Evolutionary conservation across 1,284 basidiomycete species (phyloP).

Genomic region (Veloboletus limbatus): DNA sequence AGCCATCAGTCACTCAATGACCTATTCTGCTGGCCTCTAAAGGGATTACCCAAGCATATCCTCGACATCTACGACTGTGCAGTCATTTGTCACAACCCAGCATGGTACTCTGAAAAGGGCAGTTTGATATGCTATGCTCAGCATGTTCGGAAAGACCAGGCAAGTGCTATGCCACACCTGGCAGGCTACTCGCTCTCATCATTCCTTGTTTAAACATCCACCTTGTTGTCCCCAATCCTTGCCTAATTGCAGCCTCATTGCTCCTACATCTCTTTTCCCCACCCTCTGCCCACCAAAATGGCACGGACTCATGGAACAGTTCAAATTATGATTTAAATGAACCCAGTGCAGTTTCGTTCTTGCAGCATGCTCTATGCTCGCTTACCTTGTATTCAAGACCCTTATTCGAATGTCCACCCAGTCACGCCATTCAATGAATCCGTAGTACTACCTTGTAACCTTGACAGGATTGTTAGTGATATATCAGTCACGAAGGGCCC

Average conservation of each 20-base stretch:
- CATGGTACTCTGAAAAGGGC: constrained; percentile 51
- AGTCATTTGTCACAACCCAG: constrained; percentile 47
- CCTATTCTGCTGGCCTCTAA: constrained; percentile 47
- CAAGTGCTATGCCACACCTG: constrained; percentile 43
- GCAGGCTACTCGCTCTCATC: constrained; percentile 49
- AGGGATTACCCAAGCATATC: constrained; percentile 43
- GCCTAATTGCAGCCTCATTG: constrained; percentile 44
- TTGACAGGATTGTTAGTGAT: constrained; percentile 78
- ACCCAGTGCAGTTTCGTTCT: constrained; percentile 47
- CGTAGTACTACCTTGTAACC: constrained; percentile 75
- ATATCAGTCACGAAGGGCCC: constrained; percentile 68
- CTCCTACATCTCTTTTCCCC: constrained; percentile 50
- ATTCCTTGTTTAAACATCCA: constrained; percentile 51
- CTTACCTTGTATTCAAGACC: constrained; percentile 41
- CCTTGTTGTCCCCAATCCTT: constrained; percentile 48
- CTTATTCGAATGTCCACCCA: constrained; percentile 79
- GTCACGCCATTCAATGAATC: constrained; percentile 78
- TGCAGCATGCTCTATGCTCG: constrained; percentile 3
- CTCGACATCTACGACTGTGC: constrained; percentile 54
- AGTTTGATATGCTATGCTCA: constrained; percentile 42
- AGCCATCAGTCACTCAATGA: constrained; percentile 51
- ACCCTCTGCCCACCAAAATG: constrained; percentile 57
- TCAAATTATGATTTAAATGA: constrained; percentile 61
- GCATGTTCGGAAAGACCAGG: constrained; percentile 43
- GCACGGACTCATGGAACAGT: constrained; percentile 79